These are phyloP conservation scores for Fonsecaea nubica DNA, from an alignment of 2,329 filamentous ascomycete genomes.

Conservation along the genomic window DNA sequence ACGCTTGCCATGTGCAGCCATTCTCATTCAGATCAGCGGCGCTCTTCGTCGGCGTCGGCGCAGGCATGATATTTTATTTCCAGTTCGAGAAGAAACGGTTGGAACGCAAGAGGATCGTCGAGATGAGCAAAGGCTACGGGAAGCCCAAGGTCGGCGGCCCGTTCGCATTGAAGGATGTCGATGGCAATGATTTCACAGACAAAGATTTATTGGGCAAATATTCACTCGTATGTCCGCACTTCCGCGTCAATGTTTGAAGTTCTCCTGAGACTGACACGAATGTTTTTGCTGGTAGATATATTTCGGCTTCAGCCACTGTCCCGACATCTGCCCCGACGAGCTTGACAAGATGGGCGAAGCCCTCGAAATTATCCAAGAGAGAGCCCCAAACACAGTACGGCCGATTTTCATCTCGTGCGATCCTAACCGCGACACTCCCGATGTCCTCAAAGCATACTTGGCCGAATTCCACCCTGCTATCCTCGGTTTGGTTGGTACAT, in stretches of 20 bases:
- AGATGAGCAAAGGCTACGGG: slow-evolving; percentile 91
- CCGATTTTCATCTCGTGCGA: slow-evolving; percentile 97
- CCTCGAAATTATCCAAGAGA: slow-evolving; percentile 70
- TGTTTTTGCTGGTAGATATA: slow-evolving; percentile 70
- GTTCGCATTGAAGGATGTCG: slow-evolving; percentile 81
- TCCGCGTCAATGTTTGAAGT: neutral
- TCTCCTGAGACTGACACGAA: neutral
- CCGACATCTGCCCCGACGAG: slow-evolving; percentile 98
- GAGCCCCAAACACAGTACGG: slow-evolving; percentile 59
- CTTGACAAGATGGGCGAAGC: slow-evolving; percentile 99
- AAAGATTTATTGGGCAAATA: slow-evolving; percentile 87
- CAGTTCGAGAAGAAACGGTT: slow-evolving; percentile 90
- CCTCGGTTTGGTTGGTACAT: slow-evolving; percentile 88
- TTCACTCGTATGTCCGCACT: slow-evolving; percentile 51
- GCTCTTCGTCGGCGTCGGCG: slow-evolving; percentile 81
- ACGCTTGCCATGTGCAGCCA: slow-evolving; percentile 61
- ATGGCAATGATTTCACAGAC: slow-evolving; percentile 78
- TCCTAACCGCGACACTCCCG: slow-evolving; percentile 85
- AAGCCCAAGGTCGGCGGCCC: slow-evolving; percentile 89
- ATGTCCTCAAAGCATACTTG: slow-evolving; percentile 83
- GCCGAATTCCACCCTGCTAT: slow-evolving; percentile 87
- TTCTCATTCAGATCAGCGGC: slow-evolving; percentile 92
- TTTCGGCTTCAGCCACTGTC: slow-evolving; percentile 98
- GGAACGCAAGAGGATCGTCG: slow-evolving; percentile 84
- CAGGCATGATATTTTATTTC: slow-evolving; percentile 85